Conservation (phyloP, 2,329 filamentous ascomycete genomes). For the Microdochium paspali region DNA sequence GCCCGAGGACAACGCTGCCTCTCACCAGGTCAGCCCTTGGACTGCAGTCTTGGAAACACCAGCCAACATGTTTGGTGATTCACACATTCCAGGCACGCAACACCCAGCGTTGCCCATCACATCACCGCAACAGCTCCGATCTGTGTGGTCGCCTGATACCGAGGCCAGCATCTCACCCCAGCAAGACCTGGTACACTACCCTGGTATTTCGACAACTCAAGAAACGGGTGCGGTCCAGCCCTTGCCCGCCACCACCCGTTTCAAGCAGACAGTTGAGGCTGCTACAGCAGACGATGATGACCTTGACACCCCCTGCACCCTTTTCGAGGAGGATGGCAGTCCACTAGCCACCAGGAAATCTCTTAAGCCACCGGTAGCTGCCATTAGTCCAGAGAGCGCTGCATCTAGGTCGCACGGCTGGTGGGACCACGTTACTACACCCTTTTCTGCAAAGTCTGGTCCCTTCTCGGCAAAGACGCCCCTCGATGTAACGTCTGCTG, state of each 20-base stretch:
- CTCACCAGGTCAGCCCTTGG: slow-evolving; percentile 40
- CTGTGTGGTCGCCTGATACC: slow-evolving; percentile 54
- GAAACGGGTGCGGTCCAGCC: slow-evolving; percentile 35
- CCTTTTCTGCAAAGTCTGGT: slow-evolving; percentile 44
- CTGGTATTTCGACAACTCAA: background rate
- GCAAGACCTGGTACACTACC: slow-evolving; percentile 13
- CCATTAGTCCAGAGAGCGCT: slow-evolving; percentile 35
- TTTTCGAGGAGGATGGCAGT: slow-evolving; percentile 61
- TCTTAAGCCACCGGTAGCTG: slow-evolving; percentile 24
- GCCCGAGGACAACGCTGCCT: slow-evolving; percentile 39
- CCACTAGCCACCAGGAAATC: slow-evolving; percentile 28
- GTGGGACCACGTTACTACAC: slow-evolving; percentile 71
- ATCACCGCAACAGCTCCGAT: slow-evolving; percentile 29
- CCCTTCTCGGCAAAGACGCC: slow-evolving; percentile 25
- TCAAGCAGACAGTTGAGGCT: slow-evolving; percentile 17
- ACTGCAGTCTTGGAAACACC: slow-evolving; percentile 33
- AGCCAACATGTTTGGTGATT: slow-evolving; percentile 19
- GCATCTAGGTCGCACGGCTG: slow-evolving; percentile 56
- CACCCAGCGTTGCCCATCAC: slow-evolving; percentile 10
- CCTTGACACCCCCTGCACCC: slow-evolving; percentile 46
- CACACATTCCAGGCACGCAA: slow-evolving; percentile 9
- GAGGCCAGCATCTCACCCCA: slow-evolving; percentile 37
- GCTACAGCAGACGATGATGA: slow-evolving; percentile 37
- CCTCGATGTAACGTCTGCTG: slow-evolving; percentile 11
- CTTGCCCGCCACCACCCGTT: slow-evolving; percentile 36